A percentile compares a stretch with the other conserved stretches of the same genome.
Evolutionary conservation across 1,284 basidiomycete genomes (phyloP).

Genomic region (Papiliotrema nemorosa): DNA sequence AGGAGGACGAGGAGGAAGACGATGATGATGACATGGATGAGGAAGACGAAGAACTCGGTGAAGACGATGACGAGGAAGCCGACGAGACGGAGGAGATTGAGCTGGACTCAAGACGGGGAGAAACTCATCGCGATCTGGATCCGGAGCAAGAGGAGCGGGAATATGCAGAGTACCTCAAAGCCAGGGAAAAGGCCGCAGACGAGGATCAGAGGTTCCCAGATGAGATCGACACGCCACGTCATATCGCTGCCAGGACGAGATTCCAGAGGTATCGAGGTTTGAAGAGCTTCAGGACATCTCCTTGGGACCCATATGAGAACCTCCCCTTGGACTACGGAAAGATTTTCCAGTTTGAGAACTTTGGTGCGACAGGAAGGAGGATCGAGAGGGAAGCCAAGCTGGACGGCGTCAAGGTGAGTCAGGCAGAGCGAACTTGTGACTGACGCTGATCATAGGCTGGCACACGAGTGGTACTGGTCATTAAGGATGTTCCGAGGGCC

Average conservation of each 20-base stretch:
- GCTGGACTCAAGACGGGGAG: slow-evolving; percentile 47
- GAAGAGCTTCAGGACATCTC: slow-evolving; percentile 87
- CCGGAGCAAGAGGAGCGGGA: slow-evolving; percentile 77
- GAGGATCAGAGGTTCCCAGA: slow-evolving; percentile 88
- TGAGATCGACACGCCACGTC: slow-evolving; percentile 93
- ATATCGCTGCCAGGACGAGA: slow-evolving; percentile 75
- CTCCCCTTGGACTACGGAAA: slow-evolving; percentile 88
- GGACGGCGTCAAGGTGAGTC: slow-evolving; percentile 65
- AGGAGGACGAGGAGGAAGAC: slow-evolving; percentile 55
- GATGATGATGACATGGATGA: slow-evolving; percentile 51
- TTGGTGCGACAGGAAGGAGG: slow-evolving; percentile 74
- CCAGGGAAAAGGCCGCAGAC: slow-evolving; percentile 57
- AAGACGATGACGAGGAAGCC: slow-evolving; percentile 45
- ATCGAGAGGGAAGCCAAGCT: slow-evolving; percentile 65
- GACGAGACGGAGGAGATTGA: slow-evolving; percentile 67
- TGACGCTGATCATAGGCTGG: slow-evolving; percentile 58
- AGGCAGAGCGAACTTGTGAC: slow-evolving; percentile 1
- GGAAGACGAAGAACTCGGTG: slow-evolving; percentile 39
- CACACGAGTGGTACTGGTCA: slow-evolving; percentile 67
- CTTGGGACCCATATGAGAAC: slow-evolving; percentile 97
- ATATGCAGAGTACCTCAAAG: slow-evolving; percentile 52
- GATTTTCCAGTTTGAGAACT: slow-evolving; percentile 97
- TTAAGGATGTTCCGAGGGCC: slow-evolving; percentile 65
- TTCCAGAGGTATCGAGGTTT: slow-evolving; percentile 92
- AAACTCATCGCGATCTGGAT: slow-evolving; percentile 53